Evolutionary conservation across 192 early-diverging fungal species (phyloP).

Genomic region (Funneliformis mosseae): DNA sequence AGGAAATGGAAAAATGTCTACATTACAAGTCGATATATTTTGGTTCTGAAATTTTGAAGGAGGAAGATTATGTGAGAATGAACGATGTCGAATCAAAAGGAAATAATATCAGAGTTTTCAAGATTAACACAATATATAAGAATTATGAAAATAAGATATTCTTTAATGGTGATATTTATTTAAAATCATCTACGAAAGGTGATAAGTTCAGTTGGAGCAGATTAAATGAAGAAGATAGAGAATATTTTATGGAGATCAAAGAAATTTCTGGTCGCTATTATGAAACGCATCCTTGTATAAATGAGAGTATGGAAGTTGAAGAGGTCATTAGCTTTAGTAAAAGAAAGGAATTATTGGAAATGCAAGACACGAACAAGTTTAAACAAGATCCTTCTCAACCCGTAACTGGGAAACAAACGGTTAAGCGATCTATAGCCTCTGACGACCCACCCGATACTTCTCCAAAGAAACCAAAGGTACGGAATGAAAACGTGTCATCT

Average conservation of each 20-base stretch:
- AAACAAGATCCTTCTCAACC: neutral
- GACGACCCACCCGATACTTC: neutral
- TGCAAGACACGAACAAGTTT: neutral
- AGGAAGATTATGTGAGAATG: conserved; percentile 7
- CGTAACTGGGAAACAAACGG: neutral
- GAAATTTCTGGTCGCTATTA: conserved; percentile 14
- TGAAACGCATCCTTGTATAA: neutral
- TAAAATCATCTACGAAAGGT: neutral
- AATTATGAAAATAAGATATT: conserved; percentile 6
- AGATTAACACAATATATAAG: conserved; percentile 11
- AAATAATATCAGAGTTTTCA: neutral
- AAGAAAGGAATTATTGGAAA: neutral
- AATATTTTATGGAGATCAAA: neutral
- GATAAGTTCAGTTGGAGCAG: neutral
- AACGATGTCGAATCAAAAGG: neutral
- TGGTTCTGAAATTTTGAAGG: conserved; percentile 1
- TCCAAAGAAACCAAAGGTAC: neutral
- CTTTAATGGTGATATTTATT: conserved; percentile 6
- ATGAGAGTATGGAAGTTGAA: neutral
- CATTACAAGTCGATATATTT: neutral
- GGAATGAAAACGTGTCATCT: neutral
- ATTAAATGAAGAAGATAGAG: conserved; percentile 6
- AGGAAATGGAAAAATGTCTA: neutral
- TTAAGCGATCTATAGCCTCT: neutral
- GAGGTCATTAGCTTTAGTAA: neutral